Evolutionary conservation across 2,329 filamentous ascomycete species (phyloP).

Genomic region (Trichoderma aggressivum): DNA sequence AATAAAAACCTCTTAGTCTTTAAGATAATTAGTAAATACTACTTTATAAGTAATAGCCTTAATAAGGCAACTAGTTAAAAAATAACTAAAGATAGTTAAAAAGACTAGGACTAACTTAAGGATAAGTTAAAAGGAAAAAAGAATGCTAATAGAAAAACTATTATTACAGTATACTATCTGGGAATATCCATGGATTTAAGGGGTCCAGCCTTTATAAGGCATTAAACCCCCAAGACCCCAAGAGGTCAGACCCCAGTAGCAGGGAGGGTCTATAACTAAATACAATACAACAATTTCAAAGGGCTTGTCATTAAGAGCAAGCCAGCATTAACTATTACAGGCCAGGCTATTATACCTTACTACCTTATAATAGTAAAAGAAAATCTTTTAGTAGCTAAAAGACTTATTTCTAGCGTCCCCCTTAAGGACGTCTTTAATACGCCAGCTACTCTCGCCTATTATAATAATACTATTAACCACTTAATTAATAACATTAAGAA

Average conservation of each 20-base stretch:
- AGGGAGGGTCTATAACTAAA: not conserved
- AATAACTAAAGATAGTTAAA: fast-evolving
- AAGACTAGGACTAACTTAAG: not conserved
- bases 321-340: not conserved
- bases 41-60: not conserved
- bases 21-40: too few relatives aligned
- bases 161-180: not conserved
- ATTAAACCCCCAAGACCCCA: not conserved
- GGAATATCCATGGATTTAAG: not conserved
- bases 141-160: not conserved
- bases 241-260: not conserved
- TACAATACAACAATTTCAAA: not conserved
- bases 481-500: not conserved
- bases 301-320: not conserved
- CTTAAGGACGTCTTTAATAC: not conserved
- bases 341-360: not conserved
- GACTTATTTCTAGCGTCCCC: not conserved
- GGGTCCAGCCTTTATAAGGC: not conserved
- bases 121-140: not conserved
- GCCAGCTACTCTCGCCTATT: not conserved
- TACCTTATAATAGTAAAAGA: not conserved
- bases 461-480: not conserved
- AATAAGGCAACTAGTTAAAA: not conserved
- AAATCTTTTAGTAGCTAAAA: not conserved
- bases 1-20: too few relatives aligned